These are phyloP conservation scores for Lichenothelia convexa DNA, from an alignment of 495 filamentous ascomycete genomes.

Conservation along the genomic window DNA sequence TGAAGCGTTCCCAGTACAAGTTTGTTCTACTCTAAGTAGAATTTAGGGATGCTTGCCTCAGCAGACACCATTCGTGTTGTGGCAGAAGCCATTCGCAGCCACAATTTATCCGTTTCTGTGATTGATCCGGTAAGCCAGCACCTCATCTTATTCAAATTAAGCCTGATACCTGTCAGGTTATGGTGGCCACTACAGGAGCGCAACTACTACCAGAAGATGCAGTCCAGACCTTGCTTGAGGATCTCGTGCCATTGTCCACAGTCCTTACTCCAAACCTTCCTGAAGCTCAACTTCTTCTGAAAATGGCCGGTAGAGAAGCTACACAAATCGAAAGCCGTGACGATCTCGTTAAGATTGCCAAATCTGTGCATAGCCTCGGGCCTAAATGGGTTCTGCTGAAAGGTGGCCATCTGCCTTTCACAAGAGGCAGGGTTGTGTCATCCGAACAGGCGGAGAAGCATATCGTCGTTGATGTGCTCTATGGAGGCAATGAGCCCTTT, in stretches of 20 bases:
- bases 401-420: constrained; percentile 78
- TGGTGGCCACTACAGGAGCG: constrained; percentile 77
- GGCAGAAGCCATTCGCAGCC: constrained; percentile 41
- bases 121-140: constrained; percentile 57
- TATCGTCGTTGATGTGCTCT: constrained; percentile 56
- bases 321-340: constrained; percentile 33
- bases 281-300: constrained; percentile 60
- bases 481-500: constrained; percentile 34
- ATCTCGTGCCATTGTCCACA: constrained; percentile 58
- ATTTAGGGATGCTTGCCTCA: constrained; percentile 78
- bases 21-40: neutral
- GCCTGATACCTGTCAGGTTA: constrained; percentile 42
- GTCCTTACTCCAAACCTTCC: constrained; percentile 85
- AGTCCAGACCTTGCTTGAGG: constrained; percentile 40
- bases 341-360: constrained; percentile 50
- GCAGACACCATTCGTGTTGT: constrained; percentile 58
- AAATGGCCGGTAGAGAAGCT: constrained; percentile 32
- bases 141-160: constrained; percentile 4
- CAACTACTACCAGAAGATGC: constrained; percentile 54
- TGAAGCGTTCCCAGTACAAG: neutral
- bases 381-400: constrained; percentile 72
- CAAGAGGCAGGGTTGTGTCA: constrained; percentile 36
- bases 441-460: constrained; percentile 36
- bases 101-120: constrained; percentile 45
- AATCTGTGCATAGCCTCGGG: constrained; percentile 44